Evolutionary conservation across 202 grass and related monocot genomes (phyloP).

Genomic region (Elaeis oleifera): DNA sequence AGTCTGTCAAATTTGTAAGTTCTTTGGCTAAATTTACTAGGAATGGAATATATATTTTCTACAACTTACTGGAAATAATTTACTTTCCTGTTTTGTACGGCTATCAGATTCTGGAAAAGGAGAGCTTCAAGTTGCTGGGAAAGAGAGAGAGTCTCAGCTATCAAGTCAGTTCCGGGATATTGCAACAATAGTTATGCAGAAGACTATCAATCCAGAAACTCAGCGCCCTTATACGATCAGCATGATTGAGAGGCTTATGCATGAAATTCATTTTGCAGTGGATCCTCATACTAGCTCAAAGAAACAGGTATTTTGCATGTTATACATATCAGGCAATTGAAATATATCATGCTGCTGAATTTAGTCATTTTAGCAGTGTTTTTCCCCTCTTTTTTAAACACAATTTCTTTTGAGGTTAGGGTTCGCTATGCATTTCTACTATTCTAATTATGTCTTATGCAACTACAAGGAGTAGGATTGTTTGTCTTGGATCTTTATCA

Average conservation of each 20-base stretch:
- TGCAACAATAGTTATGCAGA: conserved; percentile 90
- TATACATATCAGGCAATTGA: not conserved
- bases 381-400: too few species aligned
- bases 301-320: conserved; percentile 49
- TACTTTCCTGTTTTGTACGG: not conserved
- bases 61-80: not conserved
- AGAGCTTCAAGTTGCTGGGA: conserved; percentile 90
- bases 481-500: too few species aligned
- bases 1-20: too few species aligned
- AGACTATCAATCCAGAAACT: conserved; percentile 75
- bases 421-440: too few species aligned
- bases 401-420: too few species aligned
- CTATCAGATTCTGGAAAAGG: conserved; percentile 72
- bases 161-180: conserved; percentile 80
- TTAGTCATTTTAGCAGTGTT: too few species aligned
- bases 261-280: conserved; percentile 80
- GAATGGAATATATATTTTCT: too few species aligned
- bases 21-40: too few species aligned
- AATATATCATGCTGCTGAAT: not conserved
- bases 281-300: conserved; percentile 79
- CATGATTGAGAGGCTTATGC: conserved; percentile 86
- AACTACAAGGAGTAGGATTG: too few species aligned
- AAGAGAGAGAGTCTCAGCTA: conserved; percentile 75
- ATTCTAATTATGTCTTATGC: too few species aligned
- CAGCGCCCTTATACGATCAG: conserved; percentile 78